These are phyloP conservation scores for Calycina marina DNA, from an alignment of 2,329 filamentous ascomycete species.

Conservation along the genomic window DNA sequence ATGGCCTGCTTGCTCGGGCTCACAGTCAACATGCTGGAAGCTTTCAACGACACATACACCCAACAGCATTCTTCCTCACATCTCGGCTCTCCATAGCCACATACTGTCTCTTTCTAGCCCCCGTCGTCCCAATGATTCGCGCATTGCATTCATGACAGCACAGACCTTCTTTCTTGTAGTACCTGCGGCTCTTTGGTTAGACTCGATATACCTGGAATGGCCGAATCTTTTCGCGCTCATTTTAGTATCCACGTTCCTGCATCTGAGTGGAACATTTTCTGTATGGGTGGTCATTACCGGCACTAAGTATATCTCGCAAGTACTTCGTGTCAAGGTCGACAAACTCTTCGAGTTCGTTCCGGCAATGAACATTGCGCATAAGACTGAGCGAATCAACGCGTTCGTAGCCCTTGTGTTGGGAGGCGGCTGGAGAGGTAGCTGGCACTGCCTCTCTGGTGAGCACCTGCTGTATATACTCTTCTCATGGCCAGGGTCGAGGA, in stretches of 20 bases:
- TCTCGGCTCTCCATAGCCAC: slow-evolving; percentile 37
- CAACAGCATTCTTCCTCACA: slow-evolving; percentile 43
- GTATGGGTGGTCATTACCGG: slow-evolving; percentile 28
- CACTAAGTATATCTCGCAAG: slow-evolving; percentile 14
- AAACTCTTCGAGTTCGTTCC: slow-evolving; percentile 42
- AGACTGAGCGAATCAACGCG: slow-evolving; percentile 47
- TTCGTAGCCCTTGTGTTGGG: slow-evolving; percentile 50
- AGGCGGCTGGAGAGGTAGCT: too few species aligned
- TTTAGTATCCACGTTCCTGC: slow-evolving; percentile 38
- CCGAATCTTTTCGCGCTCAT: slow-evolving; percentile 40
- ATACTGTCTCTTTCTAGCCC: slow-evolving; percentile 32
- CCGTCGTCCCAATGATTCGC: slow-evolving; percentile 41
- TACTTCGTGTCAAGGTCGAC: slow-evolving; percentile 11
- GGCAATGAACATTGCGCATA: slow-evolving; percentile 50
- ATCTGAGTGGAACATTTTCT: slow-evolving; percentile 33
- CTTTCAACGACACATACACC: slow-evolving; percentile 40
- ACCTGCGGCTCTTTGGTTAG: slow-evolving; percentile 42
- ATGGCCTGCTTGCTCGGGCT: slow-evolving; percentile 46
- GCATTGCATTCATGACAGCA: slow-evolving; percentile 36
- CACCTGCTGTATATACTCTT: too few species aligned
- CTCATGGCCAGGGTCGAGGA: too few species aligned
- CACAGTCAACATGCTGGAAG: slow-evolving; percentile 46
- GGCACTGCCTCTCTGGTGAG: too few species aligned
- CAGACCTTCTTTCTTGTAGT: slow-evolving; percentile 30
- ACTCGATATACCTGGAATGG: slow-evolving; percentile 39